Evolutionary conservation across 352 stramenopile species (phyloP), one percentile per base, ranked within the genome.

Genomic region (Phytopythium oedochilum): DNA sequence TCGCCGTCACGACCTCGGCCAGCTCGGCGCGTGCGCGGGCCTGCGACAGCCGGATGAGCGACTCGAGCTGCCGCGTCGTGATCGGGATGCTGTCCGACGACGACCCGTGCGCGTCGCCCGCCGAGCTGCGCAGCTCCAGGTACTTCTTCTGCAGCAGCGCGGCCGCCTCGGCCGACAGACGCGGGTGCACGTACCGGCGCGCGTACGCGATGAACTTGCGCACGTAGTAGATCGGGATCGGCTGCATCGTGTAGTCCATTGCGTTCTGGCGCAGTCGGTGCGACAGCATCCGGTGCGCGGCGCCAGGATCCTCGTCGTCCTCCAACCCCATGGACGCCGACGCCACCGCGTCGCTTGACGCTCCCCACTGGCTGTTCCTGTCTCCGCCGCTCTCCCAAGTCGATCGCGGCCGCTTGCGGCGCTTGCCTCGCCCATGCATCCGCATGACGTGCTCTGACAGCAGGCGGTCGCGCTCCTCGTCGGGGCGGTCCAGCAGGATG

Each of bases 161-260:
- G 18, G 73, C 66, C 5, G 79, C 79, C 18, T 84, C 78, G 3
- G 57, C 56, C 8, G 78, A 86, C 28, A 96, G 58, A 26, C 89
- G 83, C 6, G 97, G 97, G 57, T 96, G 86, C 44, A 96, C 97
- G 68, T 98, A 98, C 18, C 96, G 86, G 43, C 91, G 73, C n/a
- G 94, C 94, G 67, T 99, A 99, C 0, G 96, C 86, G 59, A 99
- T 96, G 68, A 99, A 99, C 63, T 98, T 98, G 52, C 96, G 85
- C 36, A 99, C 68, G 29, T 98, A 86, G 57, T 86, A 85, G 2
- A 83, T 63, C 23, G 78, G 73, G 52, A 89, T 89, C 22, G 74
- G 63, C 8, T 66, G 57, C 58, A 71, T 71, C 22, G 60, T 77
- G 49, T 71, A 78, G 55, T 80, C 64, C 23, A 66, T 47, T 20